These are phyloP conservation scores for Lactarius psammicola DNA, from an alignment of 768 basidiomycete genomes.

Conservation along the genomic window DNA sequence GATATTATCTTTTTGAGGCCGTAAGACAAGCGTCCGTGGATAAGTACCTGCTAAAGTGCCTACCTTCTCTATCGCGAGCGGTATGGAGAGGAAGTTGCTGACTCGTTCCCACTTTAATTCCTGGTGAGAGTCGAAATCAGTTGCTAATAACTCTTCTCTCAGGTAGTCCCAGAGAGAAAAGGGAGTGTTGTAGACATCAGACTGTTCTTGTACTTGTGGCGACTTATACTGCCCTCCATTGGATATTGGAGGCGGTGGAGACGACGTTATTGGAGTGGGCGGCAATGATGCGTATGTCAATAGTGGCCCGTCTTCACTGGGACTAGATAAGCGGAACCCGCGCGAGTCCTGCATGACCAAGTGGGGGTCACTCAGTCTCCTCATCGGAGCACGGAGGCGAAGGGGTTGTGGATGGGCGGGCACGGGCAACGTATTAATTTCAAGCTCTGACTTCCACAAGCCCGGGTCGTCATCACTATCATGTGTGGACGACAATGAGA, in stretches of 20 bases:
- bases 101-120: constrained; percentile 96
- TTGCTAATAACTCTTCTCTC: constrained; percentile 81
- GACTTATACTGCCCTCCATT: constrained; percentile 6
- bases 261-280: constrained; percentile 56
- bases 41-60: constrained; percentile 21
- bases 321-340: constrained; percentile 11
- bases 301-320: constrained; percentile 35
- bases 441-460: constrained; percentile 15
- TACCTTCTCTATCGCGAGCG: constrained; percentile 91
- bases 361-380: constrained; percentile 21
- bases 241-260: constrained; percentile 27
- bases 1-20: constrained; percentile 63
- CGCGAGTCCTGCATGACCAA: constrained; percentile 16
- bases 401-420: constrained; percentile 6
- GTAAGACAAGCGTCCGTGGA: background rate
- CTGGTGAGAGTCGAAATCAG: constrained; percentile 93
- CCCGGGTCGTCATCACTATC: constrained; percentile 20
- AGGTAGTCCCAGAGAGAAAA: constrained; percentile 94
- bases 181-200: constrained; percentile 41
- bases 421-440: constrained; percentile 5
- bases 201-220: constrained; percentile 25
- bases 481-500: constrained; percentile 25
- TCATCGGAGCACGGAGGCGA: constrained; percentile 6
- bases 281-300: constrained; percentile 72
- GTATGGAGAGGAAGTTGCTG: constrained; percentile 91